phyloP scores from a whole-genome alignment of 805 yeast species.

The Groenewaldozyma tartarivorans region DNA sequence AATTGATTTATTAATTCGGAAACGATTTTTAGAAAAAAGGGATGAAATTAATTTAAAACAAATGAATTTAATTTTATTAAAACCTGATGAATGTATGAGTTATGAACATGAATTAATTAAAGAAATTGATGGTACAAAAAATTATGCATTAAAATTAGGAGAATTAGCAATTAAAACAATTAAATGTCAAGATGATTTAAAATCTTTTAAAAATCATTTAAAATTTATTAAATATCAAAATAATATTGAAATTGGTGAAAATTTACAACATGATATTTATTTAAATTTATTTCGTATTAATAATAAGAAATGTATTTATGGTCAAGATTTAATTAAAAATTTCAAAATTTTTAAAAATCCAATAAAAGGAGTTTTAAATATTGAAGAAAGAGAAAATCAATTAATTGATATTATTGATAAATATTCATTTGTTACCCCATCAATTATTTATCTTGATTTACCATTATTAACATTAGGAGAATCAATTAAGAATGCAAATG shows the following conservation, averaged over 20 bases:
- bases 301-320: constrained; percentile 55
- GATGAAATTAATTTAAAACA: constrained; percentile 39
- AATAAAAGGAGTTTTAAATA: constrained; percentile 2
- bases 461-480: constrained; percentile 21
- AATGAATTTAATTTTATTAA: constrained; percentile 51
- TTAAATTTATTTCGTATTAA: constrained; percentile 62
- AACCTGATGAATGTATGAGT: constrained; percentile 37
- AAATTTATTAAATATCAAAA: constrained; percentile 44
- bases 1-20: constrained; percentile 33
- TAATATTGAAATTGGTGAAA: constrained; percentile 42
- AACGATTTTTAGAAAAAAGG: constrained; percentile 17
- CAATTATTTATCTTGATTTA: constrained; percentile 69
- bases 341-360: constrained; percentile 13
- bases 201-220: constrained; percentile 42
- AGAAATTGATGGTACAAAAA: constrained; percentile 7
- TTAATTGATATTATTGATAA: constrained; percentile 5
- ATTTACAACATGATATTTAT: constrained; percentile 46
- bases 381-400: constrained; percentile 5
- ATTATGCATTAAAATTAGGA: constrained; percentile 12
- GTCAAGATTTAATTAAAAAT: constrained; percentile 34
- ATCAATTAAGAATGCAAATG: neutral
- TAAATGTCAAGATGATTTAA: constrained; percentile 15
- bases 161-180: constrained; percentile 5
- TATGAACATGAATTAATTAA: constrained; percentile 5
- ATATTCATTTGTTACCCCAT: constrained; percentile 82